A percentile compares a stretch with the other conserved stretches of the same genome.
Evolutionary conservation across 768 basidiomycete genomes (phyloP).

Genomic region (Boletus sp.): DNA sequence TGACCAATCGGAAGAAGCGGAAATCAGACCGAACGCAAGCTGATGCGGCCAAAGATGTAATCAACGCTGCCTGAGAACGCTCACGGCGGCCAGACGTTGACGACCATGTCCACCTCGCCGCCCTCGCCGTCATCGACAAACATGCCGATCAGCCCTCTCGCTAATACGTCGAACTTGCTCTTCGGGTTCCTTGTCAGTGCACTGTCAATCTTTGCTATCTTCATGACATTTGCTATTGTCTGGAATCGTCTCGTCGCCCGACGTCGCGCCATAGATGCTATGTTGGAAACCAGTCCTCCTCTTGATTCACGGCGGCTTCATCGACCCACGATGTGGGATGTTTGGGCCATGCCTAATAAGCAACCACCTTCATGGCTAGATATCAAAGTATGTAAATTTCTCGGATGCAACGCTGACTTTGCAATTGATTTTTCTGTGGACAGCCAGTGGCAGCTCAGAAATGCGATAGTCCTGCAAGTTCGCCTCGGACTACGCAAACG

Average conservation of each 20-base stretch:
- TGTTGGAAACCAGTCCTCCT: constrained; percentile 3
- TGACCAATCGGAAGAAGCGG: constrained; percentile 17
- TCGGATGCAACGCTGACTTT: constrained; percentile 17
- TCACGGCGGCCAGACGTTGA: constrained; percentile 5
- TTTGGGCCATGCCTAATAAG: constrained; percentile 10
- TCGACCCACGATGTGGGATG: constrained; percentile 28
- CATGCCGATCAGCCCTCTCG: not conserved
- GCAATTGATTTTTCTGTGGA: not conserved
- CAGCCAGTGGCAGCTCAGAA: constrained; percentile 27
- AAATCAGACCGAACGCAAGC: not conserved
- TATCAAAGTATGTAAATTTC: constrained; percentile 21
- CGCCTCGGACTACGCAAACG: not conserved
- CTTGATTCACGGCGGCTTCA: not conserved
- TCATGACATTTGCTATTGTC: constrained; percentile 29
- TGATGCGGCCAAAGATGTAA: not conserved
- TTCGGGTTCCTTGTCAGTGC: constrained; percentile 34
- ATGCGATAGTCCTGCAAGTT: not conserved
- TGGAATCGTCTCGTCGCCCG: constrained; percentile 35
- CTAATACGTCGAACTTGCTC: constrained; percentile 25
- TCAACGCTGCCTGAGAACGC: constrained; percentile 15
- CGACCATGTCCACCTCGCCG: constrained; percentile 24
- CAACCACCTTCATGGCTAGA: constrained; percentile 12
- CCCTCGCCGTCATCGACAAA: constrained; percentile 5
- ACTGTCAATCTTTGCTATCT: constrained; percentile 31
- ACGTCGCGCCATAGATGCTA: constrained; percentile 28